Base-by-base conservation (phyloP, 2,329 filamentous ascomycete species). In the Colletotrichum tofieldiae region DNA sequence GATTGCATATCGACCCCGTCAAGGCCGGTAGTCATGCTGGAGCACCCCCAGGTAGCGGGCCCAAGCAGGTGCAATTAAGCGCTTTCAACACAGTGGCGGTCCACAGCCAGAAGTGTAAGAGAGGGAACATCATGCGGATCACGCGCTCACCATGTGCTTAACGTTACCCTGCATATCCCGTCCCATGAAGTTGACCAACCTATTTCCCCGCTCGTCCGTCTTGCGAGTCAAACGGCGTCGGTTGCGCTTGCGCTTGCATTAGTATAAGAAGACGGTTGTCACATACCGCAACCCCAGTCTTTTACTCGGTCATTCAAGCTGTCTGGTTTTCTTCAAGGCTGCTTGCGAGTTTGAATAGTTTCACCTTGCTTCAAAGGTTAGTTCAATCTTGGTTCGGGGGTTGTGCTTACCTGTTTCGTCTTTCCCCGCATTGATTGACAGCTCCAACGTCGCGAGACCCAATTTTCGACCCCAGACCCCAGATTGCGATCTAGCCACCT, bases 71-170 rank as follows among this genome's bases (percentile, higher is more conserved):
- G n/a, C 16, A 41, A 6, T 23, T 39, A 64, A 54, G 52, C 58
- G 52, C 65, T 12, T n/a, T 12, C n/a, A 37, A 2, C n/a, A 0
- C 20, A 41, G 43, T 32, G 43, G 8, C 6, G 5, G 29, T n/a
- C 35, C 20, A 58, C 32, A 51, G 29, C 20, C 35, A 39, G 20
- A 39, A 37, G 49, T 9, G 12, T 11, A 12, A 45, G 2, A 5
- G 9, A 41, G 51, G 11, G 29, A 29, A 58, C 56, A 52, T 65
- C 45, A 23, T 49, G 58, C 51, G 52, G 51, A 71, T 59, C 51
- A 35, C 29, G 29, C 29, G 29, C 29, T 32, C 29, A 32, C 29
- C 29, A 3, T 32, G 29, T 32, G 29, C 29, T 32, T 4, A 32
- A 32, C 29, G 3, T 32, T 32, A 32, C 29, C 29, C 29, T 32